Evolutionary conservation across 1,284 basidiomycete genomes (phyloP), one percentile per base, ranked within the genome.

Genomic region (Ganoderma lingzhi): DNA sequence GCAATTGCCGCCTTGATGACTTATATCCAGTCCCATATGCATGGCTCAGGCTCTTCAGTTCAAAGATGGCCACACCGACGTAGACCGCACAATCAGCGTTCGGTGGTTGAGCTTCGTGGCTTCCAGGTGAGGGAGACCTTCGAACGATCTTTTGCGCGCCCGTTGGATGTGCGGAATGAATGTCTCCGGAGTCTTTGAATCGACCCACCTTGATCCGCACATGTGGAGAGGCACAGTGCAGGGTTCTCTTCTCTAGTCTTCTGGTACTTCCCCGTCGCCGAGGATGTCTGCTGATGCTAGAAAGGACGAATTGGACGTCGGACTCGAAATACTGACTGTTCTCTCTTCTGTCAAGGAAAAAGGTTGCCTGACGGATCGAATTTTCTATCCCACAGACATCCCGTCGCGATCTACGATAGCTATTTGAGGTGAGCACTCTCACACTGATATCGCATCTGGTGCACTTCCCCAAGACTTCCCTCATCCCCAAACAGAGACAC

Each of bases 391-490:
- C 59, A 42, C 39, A 61, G 39, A 30, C 23, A 17, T 30, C 39
- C n/a, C 23, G 10, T 15, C 12, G 39, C 23, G 59, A 61, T 61
- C 59, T 30, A 44, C 59, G 37, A 30, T 17, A 6, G 23, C 59
- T 30, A 61, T 44, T 41, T 1, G 39, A 61, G n/a, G n/a, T n/a
- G 59, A 61, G 14, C n/a, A 19, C 59, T 61, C 59, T 42, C 59
- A 61, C 59, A 39, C 14, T 41, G 59, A 42, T 61, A 23, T 15
- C 12, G 23, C 59, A 42, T 15, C 37, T 15, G 17, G 23, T 12
- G 37, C 37, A n/a, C 23, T 41, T 6, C 59, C 14, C 39, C 6
- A 9, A 10, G 23, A 39, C 37, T 39, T 61, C 39, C 6, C 35
- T 61, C 58, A 41, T 42, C 59, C 23, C 59, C 58, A 23, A 6